phyloP scores from a whole-genome alignment of 2,329 filamentous ascomycete genomes.

The Fusarium tupiense region DNA sequence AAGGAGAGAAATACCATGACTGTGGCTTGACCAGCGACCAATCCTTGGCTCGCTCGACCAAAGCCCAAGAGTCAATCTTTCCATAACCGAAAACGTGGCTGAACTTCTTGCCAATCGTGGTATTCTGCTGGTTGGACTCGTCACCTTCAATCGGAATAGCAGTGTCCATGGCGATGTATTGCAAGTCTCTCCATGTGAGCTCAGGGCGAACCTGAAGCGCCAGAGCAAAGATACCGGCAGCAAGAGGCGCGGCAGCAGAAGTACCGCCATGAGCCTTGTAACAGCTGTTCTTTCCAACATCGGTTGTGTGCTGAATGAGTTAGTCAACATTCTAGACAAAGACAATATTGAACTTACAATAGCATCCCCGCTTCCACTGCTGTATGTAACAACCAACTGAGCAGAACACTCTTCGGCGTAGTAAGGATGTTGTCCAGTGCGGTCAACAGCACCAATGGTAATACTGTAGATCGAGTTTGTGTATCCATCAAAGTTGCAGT shows the following conservation, averaged over 20 bases:
- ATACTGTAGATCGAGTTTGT: slow-evolving; percentile 99
- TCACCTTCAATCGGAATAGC: slow-evolving; percentile 81
- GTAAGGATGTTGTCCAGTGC: slow-evolving; percentile 87
- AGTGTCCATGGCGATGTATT: slow-evolving; percentile 88
- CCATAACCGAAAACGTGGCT: slow-evolving; percentile 97
- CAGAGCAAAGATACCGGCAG: slow-evolving; percentile 90
- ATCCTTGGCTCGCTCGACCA: slow-evolving; percentile 85
- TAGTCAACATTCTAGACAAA: background rate
- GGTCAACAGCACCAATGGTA: slow-evolving; percentile 91
- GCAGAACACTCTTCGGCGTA: slow-evolving; percentile 98
- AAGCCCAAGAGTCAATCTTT: slow-evolving; percentile 87
- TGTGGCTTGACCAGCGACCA: slow-evolving; percentile 94
- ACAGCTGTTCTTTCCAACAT: slow-evolving; percentile 86
- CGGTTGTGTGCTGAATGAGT: slow-evolving; percentile 79
- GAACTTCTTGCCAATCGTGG: slow-evolving; percentile 83
- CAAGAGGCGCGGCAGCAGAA: slow-evolving; percentile 92
- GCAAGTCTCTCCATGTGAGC: slow-evolving; percentile 91
- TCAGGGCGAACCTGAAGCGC: slow-evolving; percentile 87
- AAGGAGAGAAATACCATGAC: slow-evolving; percentile 92
- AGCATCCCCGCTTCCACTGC: slow-evolving; percentile 85
- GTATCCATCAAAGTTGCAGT: slow-evolving; percentile 99
- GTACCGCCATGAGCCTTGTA: slow-evolving; percentile 89
- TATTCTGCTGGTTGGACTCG: slow-evolving; percentile 80
- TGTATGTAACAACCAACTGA: slow-evolving; percentile 95
- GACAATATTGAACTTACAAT: slow-evolving; percentile 66